Base-by-base conservation (phyloP, 345 rosid genomes). In the Linum lewisii region DNA sequence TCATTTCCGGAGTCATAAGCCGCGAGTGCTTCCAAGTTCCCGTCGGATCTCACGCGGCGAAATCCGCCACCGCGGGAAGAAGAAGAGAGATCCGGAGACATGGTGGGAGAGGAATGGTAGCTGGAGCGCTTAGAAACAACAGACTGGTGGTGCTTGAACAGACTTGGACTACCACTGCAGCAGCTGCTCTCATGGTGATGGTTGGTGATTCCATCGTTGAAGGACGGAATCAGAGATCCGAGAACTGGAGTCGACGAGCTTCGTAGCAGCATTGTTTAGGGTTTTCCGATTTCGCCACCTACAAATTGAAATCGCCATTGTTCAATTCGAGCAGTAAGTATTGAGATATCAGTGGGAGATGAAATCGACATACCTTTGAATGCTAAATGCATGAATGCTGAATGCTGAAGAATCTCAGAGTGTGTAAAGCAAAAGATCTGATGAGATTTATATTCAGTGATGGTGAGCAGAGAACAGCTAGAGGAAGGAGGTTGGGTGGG, bases 211-310 rank as follows among this genome's bases (percentile, higher is more conserved):
- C 47, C 47, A 0, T 81, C 90, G 0, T 79, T 47, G 21, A 71
- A 24, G 21, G 81, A 73, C 1, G 81, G 23, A 15, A 82, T 67
- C 36, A 85, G 81, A 19, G 91, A 82, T 15, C 88, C 81, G 8
- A 85, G 82, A 69, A 85, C 56, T 1, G 92, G 92, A 0, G 88
- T 85, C 42, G 88, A 82, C 16, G 88, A 78, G 75, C 88, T 85
- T 59, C 81, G 77, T 7, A 85, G 77, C 61, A 85, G 18, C 87
- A 82, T 84, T 26, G 58, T 63, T n/a, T n/a, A n/a, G n/a, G n/a
- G n/a, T n/a, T n/a, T n/a, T n/a, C n/a, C n/a, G n/a, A n/a, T n/a
- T 52, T 44, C 21, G 22, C 34, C 34, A 8, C 34, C 34, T 29
- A 29, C 7, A 29, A 29, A 29, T 0, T 4, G 34, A 29, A 29